Evolutionary conservation across 768 basidiomycete genomes (phyloP).

Genomic region (Calocera viscosa): DNA sequence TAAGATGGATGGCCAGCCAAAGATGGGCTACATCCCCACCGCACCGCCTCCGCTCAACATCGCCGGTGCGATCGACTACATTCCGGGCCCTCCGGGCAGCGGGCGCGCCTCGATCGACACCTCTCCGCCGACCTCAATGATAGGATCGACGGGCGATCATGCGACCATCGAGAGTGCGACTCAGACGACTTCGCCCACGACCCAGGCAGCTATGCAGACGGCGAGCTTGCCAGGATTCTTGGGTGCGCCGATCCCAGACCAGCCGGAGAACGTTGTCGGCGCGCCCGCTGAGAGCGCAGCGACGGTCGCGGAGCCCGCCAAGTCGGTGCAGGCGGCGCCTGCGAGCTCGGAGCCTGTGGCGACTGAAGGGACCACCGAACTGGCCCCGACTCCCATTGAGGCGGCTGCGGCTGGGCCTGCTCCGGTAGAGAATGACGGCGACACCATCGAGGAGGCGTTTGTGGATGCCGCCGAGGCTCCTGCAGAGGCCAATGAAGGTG

Average conservation of each 20-base stretch:
- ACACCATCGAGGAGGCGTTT: conserved; percentile 21
- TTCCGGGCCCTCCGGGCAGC: conserved; percentile 6
- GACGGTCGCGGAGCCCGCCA: not conserved
- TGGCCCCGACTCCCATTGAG: not conserved
- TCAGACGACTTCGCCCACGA: conserved; percentile 8
- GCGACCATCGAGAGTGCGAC: not conserved
- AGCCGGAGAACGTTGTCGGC: not conserved
- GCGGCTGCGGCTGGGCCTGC: not conserved
- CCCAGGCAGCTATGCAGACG: conserved; percentile 5
- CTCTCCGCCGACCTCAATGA: conserved; percentile 16
- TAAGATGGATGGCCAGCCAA: conserved; percentile 2
- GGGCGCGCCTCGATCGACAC: conserved; percentile 23
- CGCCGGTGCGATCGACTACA: conserved; percentile 3
- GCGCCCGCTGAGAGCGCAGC: not conserved
- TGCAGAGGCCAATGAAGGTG: not conserved
- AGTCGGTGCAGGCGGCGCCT: not conserved
- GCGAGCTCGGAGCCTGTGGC: not conserved
- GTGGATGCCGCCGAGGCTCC: conserved; percentile 18
- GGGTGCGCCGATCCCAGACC: not conserved
- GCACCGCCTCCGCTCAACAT: conserved; percentile 4
- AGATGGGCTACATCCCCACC: conserved; percentile 10
- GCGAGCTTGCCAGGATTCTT: not conserved
- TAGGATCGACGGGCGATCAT: not conserved
- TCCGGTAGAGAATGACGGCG: not conserved
- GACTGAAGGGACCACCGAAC: not conserved